These are phyloP conservation scores for Pythium rishiriense DNA, from an alignment of 352 stramenopile genomes.

Conservation along the genomic window DNA sequence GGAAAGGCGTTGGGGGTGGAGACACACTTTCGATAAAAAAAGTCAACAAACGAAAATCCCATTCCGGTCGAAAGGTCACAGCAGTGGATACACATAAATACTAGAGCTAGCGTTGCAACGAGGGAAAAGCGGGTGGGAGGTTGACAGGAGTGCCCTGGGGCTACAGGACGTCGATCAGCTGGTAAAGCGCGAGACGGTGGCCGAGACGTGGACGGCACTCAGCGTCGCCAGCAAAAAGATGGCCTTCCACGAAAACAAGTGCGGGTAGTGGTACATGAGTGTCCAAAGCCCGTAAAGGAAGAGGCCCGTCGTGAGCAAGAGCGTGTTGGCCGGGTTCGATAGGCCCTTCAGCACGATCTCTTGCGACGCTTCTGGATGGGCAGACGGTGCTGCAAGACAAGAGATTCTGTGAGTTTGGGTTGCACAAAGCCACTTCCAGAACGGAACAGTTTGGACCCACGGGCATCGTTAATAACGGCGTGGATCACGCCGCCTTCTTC, in stretches of 20 bases:
- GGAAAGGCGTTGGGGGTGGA: not conserved
- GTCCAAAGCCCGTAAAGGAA: slow-evolving; percentile 78
- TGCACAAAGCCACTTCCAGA: not conserved
- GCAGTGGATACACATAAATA: slow-evolving; percentile 19
- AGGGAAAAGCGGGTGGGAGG: not conserved
- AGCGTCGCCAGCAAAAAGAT: slow-evolving; percentile 65
- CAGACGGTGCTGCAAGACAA: slow-evolving; percentile 29
- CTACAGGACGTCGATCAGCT: slow-evolving; percentile 11
- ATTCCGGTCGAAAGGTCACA: not conserved
- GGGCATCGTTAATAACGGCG: slow-evolving; percentile 66
- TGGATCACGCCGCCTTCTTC: slow-evolving; percentile 78
- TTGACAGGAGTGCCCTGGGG: not conserved
- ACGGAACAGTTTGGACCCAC: slow-evolving; percentile 36
- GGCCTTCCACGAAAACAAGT: slow-evolving; percentile 78
- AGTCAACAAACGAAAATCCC: not conserved
- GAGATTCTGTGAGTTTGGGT: slow-evolving; percentile 16
- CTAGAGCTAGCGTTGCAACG: not conserved
- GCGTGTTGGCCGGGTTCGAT: slow-evolving; percentile 53
- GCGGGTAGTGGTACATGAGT: slow-evolving; percentile 76
- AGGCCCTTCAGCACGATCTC: slow-evolving; percentile 53
- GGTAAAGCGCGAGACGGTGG: slow-evolving; percentile 53
- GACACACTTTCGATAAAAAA: not conserved
- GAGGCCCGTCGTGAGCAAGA: slow-evolving; percentile 63
- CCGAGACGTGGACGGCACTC: slow-evolving; percentile 63
- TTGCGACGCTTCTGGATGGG: slow-evolving; percentile 44